These are phyloP conservation scores for Phialemoniopsis sp. DNA, from an alignment of 2,329 filamentous ascomycete species.

Conservation along the genomic window DNA sequence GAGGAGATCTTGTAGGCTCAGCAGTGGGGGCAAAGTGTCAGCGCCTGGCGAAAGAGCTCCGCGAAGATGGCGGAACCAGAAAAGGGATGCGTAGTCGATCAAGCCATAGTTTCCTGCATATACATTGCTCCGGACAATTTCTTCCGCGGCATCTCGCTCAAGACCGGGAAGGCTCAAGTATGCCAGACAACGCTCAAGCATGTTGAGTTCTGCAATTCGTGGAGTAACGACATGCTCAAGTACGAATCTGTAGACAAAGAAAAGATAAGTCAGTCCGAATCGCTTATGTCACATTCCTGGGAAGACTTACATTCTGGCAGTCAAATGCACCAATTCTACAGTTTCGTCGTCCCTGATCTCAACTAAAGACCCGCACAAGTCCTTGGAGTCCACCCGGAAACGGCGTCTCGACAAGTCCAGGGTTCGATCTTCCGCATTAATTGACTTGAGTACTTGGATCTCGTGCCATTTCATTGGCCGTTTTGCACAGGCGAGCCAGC, in stretches of 20 bases:
- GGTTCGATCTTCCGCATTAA: slow-evolving; percentile 20
- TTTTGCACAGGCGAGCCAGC: slow-evolving; percentile 32
- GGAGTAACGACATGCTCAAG: slow-evolving; percentile 1
- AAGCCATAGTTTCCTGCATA: slow-evolving; percentile 13
- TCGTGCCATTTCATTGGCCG: slow-evolving; percentile 32
- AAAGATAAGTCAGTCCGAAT: not conserved
- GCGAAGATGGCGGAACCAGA: no score
- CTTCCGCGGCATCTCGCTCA: slow-evolving; percentile 5
- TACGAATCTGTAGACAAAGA: slow-evolving; percentile 5
- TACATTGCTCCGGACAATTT: not conserved
- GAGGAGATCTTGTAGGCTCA: no score
- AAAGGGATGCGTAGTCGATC: no score
- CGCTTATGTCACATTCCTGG: no score
- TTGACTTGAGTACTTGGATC: slow-evolving; percentile 30
- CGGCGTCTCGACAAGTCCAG: no score
- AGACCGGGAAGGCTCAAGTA: slow-evolving; percentile 7
- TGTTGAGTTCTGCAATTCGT: slow-evolving; percentile 14
- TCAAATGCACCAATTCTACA: slow-evolving; percentile 29
- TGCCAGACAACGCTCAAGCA: slow-evolving; percentile 6
- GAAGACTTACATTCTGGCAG: slow-evolving; percentile 23
- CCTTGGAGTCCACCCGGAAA: slow-evolving; percentile 24
- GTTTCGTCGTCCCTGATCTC: slow-evolving; percentile 17
- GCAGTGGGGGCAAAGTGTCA: no score
- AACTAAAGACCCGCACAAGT: slow-evolving; percentile 28
- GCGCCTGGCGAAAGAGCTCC: no score